Evolutionary conservation across 257 asterid species (phyloP).

Genomic region (Penstemon davidsonii): DNA sequence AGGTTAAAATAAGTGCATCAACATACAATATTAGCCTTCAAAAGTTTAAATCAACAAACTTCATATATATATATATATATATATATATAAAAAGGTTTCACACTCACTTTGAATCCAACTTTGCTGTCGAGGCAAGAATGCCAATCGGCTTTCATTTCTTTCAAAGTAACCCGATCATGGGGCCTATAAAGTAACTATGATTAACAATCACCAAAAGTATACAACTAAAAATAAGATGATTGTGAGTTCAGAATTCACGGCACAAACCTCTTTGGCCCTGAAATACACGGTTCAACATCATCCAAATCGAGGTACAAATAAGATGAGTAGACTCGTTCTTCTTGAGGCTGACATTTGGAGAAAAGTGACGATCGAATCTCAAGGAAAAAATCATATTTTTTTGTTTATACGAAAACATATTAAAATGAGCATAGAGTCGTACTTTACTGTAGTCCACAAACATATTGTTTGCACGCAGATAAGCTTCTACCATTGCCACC

Average conservation of each 20-base stretch:
- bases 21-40: neutral
- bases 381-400: constrained; percentile 6
- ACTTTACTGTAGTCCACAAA: constrained; percentile 92
- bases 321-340: constrained; percentile 78
- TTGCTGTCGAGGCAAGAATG: constrained; percentile 85
- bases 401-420: neutral
- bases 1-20: constrained; percentile 1
- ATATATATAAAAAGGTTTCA: neutral
- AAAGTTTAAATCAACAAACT: constrained; percentile 13
- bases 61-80: neutral
- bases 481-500: constrained; percentile 94
- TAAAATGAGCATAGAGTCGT: constrained; percentile 18
- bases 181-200: constrained; percentile 54
- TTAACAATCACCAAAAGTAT: constrained; percentile 22
- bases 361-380: constrained; percentile 21
- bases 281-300: constrained; percentile 82
- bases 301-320: constrained; percentile 61
- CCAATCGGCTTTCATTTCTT: constrained; percentile 94
- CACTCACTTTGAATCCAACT: constrained; percentile 89
- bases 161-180: constrained; percentile 87
- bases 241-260: neutral
- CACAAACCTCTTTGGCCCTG: constrained; percentile 88
- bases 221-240: constrained; percentile 2
- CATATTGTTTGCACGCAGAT: constrained; percentile 91
- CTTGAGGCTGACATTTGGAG: constrained; percentile 70